Conservation (phyloP, 1,139 yeast genomes). For the Meyerozyma elateridarum region DNA sequence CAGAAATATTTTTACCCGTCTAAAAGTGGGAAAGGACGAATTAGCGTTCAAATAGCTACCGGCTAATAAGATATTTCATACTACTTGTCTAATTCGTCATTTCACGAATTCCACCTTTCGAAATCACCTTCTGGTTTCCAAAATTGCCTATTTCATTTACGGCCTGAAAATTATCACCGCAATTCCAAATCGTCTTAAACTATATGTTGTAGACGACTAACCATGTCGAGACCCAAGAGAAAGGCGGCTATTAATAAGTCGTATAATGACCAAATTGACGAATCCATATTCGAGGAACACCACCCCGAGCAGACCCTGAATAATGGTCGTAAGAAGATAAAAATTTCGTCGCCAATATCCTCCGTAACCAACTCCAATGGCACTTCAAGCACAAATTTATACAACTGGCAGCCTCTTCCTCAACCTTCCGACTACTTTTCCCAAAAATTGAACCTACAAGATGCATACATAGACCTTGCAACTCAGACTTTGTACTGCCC, state of each 20-base stretch:
- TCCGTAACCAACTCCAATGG: slow-evolving; percentile 7
- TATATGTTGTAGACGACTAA: no score
- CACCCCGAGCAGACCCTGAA: slow-evolving; percentile 5
- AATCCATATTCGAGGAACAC: slow-evolving; percentile 25
- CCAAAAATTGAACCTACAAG: slow-evolving; percentile 27
- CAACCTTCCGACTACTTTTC: slow-evolving; percentile 32
- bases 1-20: no score
- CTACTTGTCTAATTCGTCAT: no score
- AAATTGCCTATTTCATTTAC: no score
- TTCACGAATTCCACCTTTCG: no score
- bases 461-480: slow-evolving; percentile 31
- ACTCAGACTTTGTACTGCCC: slow-evolving; percentile 35
- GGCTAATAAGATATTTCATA: no score
- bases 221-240: slow-evolving; percentile 36
- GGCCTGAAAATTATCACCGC: no score
- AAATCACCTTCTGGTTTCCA: no score
- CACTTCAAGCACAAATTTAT: slow-evolving; percentile 18
- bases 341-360: slow-evolving; percentile 5
- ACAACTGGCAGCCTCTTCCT: slow-evolving; percentile 41
- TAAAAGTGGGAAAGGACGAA: no score
- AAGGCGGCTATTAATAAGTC: slow-evolving; percentile 43
- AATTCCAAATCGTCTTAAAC: no score
- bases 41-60: no score
- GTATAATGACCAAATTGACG: slow-evolving; percentile 37
- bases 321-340: slow-evolving; percentile 3